phyloP scores from a whole-genome alignment of 306 rosid genomes.

The Dryas octopetala region DNA sequence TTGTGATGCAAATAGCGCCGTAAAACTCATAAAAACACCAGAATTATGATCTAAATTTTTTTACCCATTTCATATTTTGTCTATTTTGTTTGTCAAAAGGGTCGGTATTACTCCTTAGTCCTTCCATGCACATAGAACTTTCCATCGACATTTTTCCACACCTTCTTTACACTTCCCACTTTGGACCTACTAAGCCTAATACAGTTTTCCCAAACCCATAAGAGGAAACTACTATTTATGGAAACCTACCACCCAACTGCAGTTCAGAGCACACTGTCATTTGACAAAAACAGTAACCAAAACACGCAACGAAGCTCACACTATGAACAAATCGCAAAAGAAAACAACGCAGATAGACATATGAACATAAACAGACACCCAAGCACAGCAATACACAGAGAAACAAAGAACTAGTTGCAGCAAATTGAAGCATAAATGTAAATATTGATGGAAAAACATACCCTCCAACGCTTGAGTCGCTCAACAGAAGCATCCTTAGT shows the following conservation, averaged over 20 bases:
- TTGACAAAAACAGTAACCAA: not conserved
- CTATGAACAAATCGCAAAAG: not conserved
- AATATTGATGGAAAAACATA: constrained; percentile 19
- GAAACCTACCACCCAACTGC: not conserved
- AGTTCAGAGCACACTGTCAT: not conserved
- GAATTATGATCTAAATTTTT: not conserved
- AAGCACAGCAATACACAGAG: not conserved
- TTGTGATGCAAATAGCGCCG: not conserved
- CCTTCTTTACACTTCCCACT: not conserved
- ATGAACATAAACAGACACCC: not conserved
- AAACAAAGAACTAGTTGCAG: not conserved
- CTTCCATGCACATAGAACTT: not conserved
- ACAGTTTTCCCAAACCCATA: not conserved
- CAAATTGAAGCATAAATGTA: not conserved
- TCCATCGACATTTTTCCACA: not conserved
- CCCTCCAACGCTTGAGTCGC: constrained; percentile 95
- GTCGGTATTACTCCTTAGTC: not conserved
- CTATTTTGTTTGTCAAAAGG: not conserved
- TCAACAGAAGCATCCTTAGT: constrained; percentile 74
- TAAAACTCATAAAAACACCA: not conserved
- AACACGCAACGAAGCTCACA: too few relatives aligned
- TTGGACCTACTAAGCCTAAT: not conserved
- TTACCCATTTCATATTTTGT: not conserved
- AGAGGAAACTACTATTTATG: not conserved
- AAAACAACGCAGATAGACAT: not conserved